phyloP scores from a whole-genome alignment of 805 yeast genomes.

The Kodamaea jinghongensis region DNA sequence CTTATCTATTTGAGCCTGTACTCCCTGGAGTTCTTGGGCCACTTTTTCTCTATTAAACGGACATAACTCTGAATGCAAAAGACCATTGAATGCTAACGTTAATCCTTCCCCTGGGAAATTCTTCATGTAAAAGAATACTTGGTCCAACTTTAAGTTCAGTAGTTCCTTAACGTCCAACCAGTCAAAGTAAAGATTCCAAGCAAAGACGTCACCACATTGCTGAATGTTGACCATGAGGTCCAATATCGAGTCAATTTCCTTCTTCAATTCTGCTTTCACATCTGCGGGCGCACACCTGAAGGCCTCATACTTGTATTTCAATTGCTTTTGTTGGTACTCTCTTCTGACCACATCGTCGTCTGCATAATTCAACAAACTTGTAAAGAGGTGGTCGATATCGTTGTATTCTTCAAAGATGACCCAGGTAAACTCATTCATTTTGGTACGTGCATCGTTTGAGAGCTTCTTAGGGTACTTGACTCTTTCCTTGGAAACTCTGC shows the following conservation, averaged over 20 bases:
- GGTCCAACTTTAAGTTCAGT: slow-evolving; percentile 43
- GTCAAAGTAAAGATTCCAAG: slow-evolving; percentile 75
- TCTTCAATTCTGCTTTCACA: slow-evolving; percentile 23
- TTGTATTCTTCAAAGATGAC: slow-evolving; percentile 45
- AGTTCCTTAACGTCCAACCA: slow-evolving; percentile 61
- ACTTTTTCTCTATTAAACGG: slow-evolving; percentile 43
- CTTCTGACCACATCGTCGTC: slow-evolving; percentile 63
- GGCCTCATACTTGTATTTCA: slow-evolving; percentile 55
- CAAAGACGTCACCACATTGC: slow-evolving; percentile 50
- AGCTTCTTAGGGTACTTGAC: slow-evolving; percentile 46
- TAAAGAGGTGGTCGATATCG: slow-evolving; percentile 52
- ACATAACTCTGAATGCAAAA: slow-evolving; percentile 64
- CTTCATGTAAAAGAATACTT: slow-evolving; percentile 50
- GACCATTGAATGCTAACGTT: slow-evolving; percentile 61
- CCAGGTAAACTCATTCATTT: slow-evolving; percentile 43
- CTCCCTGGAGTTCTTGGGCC: not conserved
- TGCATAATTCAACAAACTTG: slow-evolving; percentile 51
- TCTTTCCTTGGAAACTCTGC: slow-evolving; percentile 44
- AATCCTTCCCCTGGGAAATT: slow-evolving; percentile 61
- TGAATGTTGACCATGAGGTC: slow-evolving; percentile 73
- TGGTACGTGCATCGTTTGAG: slow-evolving; percentile 38
- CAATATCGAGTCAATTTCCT: slow-evolving; percentile 52
- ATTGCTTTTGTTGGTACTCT: slow-evolving; percentile 54
- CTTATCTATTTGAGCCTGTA: slow-evolving; percentile 9
- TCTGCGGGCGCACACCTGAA: slow-evolving; percentile 55